These are phyloP conservation scores for Tetrapisispora iriomotensis DNA, from an alignment of 805 yeast species.

Conservation along the genomic window DNA sequence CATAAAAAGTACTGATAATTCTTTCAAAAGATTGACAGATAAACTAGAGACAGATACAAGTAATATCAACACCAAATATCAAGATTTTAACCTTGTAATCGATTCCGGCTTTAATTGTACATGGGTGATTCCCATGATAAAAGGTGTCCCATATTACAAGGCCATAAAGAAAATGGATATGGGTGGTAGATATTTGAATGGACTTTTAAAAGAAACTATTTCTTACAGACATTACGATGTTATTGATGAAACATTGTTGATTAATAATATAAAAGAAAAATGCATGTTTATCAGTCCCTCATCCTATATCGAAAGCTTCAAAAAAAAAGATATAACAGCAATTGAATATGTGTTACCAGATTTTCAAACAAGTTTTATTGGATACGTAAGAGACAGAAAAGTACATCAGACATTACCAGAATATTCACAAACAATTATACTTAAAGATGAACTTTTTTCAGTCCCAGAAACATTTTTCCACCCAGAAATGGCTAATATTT, in stretches of 20 bases:
- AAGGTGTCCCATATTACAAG: slow-evolving; percentile 65
- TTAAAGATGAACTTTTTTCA: slow-evolving; percentile 79
- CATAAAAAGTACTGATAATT: slow-evolving; percentile 26
- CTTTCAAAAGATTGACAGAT: slow-evolving; percentile 13
- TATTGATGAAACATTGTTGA: slow-evolving; percentile 77
- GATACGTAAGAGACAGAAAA: slow-evolving; percentile 45
- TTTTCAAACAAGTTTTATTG: slow-evolving; percentile 67
- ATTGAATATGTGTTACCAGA: slow-evolving; percentile 82
- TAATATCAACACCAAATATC: slow-evolving; percentile 17
- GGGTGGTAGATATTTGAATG: slow-evolving; percentile 80
- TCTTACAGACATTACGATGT: slow-evolving; percentile 90
- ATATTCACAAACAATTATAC: slow-evolving; percentile 54
- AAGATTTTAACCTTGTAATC: slow-evolving; percentile 67
- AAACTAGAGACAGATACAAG: slow-evolving; percentile 13
- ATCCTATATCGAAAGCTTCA: slow-evolving; percentile 32
- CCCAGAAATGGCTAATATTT: slow-evolving; percentile 71
- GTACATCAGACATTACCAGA: slow-evolving; percentile 27
- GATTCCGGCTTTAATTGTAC: slow-evolving; percentile 87
- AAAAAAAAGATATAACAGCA: slow-evolving; percentile 26
- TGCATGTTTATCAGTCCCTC: slow-evolving; percentile 37
- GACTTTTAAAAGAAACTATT: slow-evolving; percentile 70
- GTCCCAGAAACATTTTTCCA: slow-evolving; percentile 81
- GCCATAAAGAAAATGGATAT: slow-evolving; percentile 73
- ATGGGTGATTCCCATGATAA: slow-evolving; percentile 74
- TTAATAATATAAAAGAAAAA: slow-evolving; percentile 77